Percentiles rank a stretch among this genome's conserved stretches.
Conservation (phyloP, 2,329 filamentous ascomycete genomes). For the Aspergillus persii region DNA sequence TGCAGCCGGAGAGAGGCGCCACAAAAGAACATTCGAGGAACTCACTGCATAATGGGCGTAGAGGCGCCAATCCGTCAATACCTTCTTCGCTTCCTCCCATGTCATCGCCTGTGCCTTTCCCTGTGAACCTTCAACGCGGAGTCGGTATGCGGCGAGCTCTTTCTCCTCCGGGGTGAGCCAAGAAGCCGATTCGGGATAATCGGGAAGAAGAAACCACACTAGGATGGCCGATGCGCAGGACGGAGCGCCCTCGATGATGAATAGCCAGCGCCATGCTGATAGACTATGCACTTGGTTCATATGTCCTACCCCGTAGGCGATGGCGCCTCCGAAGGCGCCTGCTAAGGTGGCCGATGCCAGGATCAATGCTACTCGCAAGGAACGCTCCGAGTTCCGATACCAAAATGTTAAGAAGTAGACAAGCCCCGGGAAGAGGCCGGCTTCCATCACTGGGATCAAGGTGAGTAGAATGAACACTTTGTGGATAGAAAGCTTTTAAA, state of each 20-base stretch:
- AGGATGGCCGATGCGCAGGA: conserved; percentile 37
- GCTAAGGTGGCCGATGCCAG: conserved; percentile 56
- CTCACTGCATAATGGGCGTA: conserved; percentile 54
- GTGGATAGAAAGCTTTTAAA: background rate
- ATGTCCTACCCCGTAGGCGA: conserved; percentile 52
- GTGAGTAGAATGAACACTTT: background rate
- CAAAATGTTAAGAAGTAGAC: conserved; percentile 53
- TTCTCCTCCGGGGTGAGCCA: conserved; percentile 49
- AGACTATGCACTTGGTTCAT: conserved; percentile 32
- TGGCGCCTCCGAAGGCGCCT: conserved; percentile 54
- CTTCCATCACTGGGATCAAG: conserved; percentile 42
- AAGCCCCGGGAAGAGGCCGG: conserved; percentile 51
- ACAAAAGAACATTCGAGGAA: background rate
- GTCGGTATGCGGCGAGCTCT: conserved; percentile 39
- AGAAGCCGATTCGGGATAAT: conserved; percentile 49
- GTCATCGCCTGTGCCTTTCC: conserved; percentile 41
- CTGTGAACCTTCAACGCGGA: conserved; percentile 44
- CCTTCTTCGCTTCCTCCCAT: conserved; percentile 48
- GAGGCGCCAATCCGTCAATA: conserved; percentile 51
- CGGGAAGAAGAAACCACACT: conserved; percentile 49
- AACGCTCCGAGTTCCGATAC: conserved; percentile 56
- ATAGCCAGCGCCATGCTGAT: conserved; percentile 49
- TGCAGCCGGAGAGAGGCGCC: background rate
- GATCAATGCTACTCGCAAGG: conserved; percentile 57
- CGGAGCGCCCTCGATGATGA: conserved; percentile 45